phyloP scores from a whole-genome alignment of 306 rosid genomes.

The Prunus padus region DNA sequence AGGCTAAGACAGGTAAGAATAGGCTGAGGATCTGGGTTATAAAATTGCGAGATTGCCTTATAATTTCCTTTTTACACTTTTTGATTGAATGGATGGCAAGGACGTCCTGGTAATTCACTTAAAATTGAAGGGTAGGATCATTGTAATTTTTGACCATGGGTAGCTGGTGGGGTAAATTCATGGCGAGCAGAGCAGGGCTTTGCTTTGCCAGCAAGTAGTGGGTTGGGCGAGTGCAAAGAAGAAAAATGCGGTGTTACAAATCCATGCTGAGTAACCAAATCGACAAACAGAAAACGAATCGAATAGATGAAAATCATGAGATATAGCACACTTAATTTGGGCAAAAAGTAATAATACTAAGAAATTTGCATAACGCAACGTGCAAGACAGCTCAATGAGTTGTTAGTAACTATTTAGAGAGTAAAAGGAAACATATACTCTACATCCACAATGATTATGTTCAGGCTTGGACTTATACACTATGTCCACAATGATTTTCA shows the following conservation, averaged over 20 bases:
- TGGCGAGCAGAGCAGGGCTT: no score
- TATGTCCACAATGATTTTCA: not conserved
- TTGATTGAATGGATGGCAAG: no score
- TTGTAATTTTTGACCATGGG: not conserved
- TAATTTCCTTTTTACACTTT: no score
- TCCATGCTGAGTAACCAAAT: not conserved
- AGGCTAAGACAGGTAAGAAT: not conserved
- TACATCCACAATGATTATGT: constrained; percentile 10
- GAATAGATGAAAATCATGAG: not conserved
- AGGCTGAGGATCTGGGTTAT: not conserved
- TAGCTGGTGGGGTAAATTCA: not conserved
- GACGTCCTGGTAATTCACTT: no score
- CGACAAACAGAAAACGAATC: not conserved
- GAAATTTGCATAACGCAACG: not conserved
- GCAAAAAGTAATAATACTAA: not conserved
- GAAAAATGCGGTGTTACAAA: not conserved
- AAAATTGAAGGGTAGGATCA: no score
- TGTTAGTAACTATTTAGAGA: not conserved
- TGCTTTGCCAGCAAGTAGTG: not conserved
- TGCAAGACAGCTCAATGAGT: not conserved
- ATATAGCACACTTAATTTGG: not conserved
- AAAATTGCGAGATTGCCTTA: not conserved
- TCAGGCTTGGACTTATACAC: constrained; percentile 5
- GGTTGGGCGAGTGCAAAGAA: not conserved
- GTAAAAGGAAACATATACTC: not conserved